Evolutionary conservation across 345 rosid species (phyloP).

Genomic region (Eucalyptus shirleyi): DNA sequence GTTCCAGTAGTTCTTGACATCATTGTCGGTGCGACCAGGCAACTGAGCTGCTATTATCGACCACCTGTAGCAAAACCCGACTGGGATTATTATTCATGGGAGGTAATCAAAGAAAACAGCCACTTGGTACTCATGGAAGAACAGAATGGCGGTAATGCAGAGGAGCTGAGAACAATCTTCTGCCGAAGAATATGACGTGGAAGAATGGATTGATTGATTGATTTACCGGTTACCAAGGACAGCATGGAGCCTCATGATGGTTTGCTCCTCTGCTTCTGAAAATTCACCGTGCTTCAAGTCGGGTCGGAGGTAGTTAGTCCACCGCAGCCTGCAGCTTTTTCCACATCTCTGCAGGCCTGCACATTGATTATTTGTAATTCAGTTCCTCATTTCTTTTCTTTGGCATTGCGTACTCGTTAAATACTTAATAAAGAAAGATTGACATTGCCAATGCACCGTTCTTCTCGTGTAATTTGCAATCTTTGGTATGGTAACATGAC

Average conservation of each 20-base stretch:
- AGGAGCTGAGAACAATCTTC: neutral
- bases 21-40: slow-evolving; percentile 92
- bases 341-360: slow-evolving; percentile 90
- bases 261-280: slow-evolving; percentile 73
- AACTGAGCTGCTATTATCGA: slow-evolving; percentile 87
- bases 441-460: neutral
- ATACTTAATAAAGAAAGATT: neutral
- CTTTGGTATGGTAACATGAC: neutral
- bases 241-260: slow-evolving; percentile 81
- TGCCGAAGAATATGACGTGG: neutral
- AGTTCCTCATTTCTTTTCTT: neutral
- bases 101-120: neutral
- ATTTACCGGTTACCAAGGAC: slow-evolving; percentile 80
- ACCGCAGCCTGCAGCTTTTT: slow-evolving; percentile 81
- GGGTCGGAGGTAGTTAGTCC: slow-evolving; percentile 93
- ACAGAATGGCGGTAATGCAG: neutral
- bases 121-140: neutral
- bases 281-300: slow-evolving; percentile 85
- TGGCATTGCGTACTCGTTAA: neutral
- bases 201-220: neutral
- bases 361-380: neutral
- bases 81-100: neutral
- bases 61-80: slow-evolving; percentile 38
- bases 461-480: neutral
- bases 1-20: slow-evolving; percentile 94